A percentile compares a stretch with the other conserved stretches of the same genome.
These are phyloP conservation scores for Saccharomyces hybrid DNA, from an alignment of 1,139 yeast species.

Conservation along the genomic window DNA sequence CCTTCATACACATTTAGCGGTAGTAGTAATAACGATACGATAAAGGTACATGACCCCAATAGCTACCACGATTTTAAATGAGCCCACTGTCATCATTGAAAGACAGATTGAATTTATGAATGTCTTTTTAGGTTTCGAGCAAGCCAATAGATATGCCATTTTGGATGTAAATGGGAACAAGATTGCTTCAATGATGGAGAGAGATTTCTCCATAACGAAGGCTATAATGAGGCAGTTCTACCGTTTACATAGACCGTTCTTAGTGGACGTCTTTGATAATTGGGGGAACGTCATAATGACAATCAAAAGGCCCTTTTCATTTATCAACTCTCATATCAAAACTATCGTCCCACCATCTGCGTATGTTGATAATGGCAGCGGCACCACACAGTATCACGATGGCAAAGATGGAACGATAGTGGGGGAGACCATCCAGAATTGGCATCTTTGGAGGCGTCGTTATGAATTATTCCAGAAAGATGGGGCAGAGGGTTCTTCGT, in stretches of 20 bases:
- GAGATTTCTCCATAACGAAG: conserved; percentile 63
- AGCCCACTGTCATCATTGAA: conserved; percentile 81
- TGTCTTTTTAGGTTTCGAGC: conserved; percentile 80
- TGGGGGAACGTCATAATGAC: conserved; percentile 64
- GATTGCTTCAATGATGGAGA: conserved; percentile 74
- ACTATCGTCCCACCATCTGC: conserved; percentile 46
- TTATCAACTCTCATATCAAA: conserved; percentile 81
- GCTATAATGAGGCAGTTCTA: conserved; percentile 73
- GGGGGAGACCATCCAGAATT: conserved; percentile 84
- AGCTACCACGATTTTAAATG: conserved; percentile 43
- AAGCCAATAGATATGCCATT: conserved; percentile 71
- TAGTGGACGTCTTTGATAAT: conserved; percentile 69
- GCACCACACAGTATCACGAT: conserved; percentile 8
- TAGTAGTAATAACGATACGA: conserved; percentile 4
- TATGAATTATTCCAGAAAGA: conserved; percentile 63
- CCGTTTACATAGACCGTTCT: conserved; percentile 78
- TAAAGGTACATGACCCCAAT: conserved; percentile 18
- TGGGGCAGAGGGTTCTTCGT: conserved; percentile 10
- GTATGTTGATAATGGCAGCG: conserved; percentile 14
- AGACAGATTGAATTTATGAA: conserved; percentile 85
- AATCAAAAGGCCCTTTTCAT: conserved; percentile 72
- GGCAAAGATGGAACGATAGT: conserved; percentile 39
- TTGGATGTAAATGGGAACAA: conserved; percentile 67
- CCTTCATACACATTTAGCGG: neutral
- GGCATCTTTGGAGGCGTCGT: conserved; percentile 90